phyloP scores from a whole-genome alignment of 2,329 filamentous ascomycete genomes.

The Paraphoma sp. region DNA sequence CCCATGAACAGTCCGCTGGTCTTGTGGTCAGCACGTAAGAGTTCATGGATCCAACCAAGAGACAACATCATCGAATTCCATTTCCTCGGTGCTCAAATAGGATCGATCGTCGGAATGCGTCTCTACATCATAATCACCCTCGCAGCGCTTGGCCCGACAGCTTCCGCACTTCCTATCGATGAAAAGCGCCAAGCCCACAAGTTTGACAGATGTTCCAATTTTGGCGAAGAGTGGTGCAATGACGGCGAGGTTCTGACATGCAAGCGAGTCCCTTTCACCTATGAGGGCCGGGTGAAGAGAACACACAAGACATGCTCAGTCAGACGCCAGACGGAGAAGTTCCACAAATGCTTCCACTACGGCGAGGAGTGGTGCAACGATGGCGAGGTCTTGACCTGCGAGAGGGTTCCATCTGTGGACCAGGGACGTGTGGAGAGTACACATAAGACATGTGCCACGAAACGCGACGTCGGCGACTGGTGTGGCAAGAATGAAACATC shows the following conservation, averaged over 20 bases:
- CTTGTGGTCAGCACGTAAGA: no score
- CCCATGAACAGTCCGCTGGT: no score
- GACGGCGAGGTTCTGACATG: neutral
- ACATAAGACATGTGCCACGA: neutral
- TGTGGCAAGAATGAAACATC: neutral
- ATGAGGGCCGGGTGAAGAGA: neutral
- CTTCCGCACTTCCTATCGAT: neutral
- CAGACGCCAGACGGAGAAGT: neutral
- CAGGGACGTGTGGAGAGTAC: neutral
- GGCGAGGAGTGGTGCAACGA: neutral
- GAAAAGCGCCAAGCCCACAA: neutral
- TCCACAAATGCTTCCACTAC: slow-evolving; percentile 1
- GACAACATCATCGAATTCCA: neutral
- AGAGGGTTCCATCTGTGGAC: neutral
- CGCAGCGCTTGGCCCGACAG: neutral
- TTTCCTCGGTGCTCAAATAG: neutral
- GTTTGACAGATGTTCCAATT: neutral
- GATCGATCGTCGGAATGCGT: neutral
- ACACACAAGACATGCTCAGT: neutral
- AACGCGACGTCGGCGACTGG: neutral
- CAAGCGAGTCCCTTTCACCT: neutral
- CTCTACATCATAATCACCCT: neutral
- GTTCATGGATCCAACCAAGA: neutral
- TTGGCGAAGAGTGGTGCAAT: neutral
- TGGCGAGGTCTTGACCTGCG: neutral